Evolutionary conservation across 2,329 filamentous ascomycete genomes (phyloP), one percentile per base, ranked within the genome.

Genomic region (Canariomyces notabilis): DNA sequence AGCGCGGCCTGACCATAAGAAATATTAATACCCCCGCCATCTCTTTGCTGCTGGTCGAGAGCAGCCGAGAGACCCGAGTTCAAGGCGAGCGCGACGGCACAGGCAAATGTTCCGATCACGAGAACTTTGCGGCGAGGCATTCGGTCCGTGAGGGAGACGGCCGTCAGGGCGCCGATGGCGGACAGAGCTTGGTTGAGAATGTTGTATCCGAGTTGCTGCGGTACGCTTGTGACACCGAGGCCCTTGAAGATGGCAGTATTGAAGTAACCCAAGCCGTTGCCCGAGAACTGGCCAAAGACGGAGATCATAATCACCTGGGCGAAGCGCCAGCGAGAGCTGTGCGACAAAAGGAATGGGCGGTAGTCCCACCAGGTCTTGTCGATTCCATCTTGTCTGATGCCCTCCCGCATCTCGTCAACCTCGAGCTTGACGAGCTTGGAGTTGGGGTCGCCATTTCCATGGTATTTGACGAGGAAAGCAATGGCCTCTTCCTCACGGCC

Each of bases 221-320:
- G 57, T 9, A 66, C 61, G 5, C 55, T 57, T 2, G 48, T 59
- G 51, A 71, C 56, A 23, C 69, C 68, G 20, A 71, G 61, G 42
- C 64, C 61, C 34, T 65, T 52, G 57, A 71, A 74, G 54, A 75
- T 74, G 31, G 64, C 66, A 6, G 72, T 64, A 58, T 74, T 74
- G 61, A 74, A 75, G 62, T 75, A 75, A 12, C 71, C 70, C 6
- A 75, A 66, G 42, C 71, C 71, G 47, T 74, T 74, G 16, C 72
- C 72, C 1, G 72, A 74, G 60, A 73, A 75, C 55, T 75, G 71
- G 14, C 71, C 72, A 45, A 75, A 75, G 50, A 74, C 63, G 36
- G 71, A 71, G 51, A 75, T 74, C 69, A 74, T 73, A 51, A 74
- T 52, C 34, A 74, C 71, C 49, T 74, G 71, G 4, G 65, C 61